A percentile compares a stretch with the other conserved stretches of the same genome.
Evolutionary conservation across 352 stramenopile species (phyloP).

Genomic region (Pythium apleroticum): DNA sequence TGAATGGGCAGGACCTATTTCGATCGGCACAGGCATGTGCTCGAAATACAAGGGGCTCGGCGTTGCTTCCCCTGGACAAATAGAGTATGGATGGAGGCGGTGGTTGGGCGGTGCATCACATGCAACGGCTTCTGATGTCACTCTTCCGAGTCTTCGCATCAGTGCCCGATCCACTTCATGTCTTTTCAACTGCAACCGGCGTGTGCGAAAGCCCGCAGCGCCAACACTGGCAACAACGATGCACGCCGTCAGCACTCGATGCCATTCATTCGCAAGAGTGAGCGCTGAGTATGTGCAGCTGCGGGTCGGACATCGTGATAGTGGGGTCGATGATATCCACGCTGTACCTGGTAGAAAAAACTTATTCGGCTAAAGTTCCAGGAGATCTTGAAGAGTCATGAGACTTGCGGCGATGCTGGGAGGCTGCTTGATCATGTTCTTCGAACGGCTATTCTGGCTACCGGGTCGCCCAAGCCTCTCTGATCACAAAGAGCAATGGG

Average conservation of each 20-base stretch:
- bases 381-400: neutral
- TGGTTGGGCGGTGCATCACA: neutral
- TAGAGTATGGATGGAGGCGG: neutral
- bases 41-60: neutral
- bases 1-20: neutral
- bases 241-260: too few species aligned
- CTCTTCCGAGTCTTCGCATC: neutral
- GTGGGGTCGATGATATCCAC: neutral
- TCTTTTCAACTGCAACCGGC: neutral
- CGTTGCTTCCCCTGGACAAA: neutral
- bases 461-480: neutral
- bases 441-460: constrained; percentile 15
- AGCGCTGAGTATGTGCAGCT: neutral
- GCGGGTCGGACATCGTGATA: neutral
- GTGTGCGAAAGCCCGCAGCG: neutral
- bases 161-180: neutral
- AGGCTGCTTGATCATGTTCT: constrained; percentile 3
- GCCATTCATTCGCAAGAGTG: too few species aligned
- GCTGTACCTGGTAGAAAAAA: constrained; percentile 7
- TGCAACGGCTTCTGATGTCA: neutral
- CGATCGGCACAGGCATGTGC: neutral
- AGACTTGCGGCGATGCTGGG: neutral
- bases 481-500: neutral
- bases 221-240: neutral
- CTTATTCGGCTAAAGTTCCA: constrained; percentile 11